These are phyloP conservation scores for Coemansia sp. DNA, from an alignment of 192 early-diverging fungal species.

Conservation along the genomic window DNA sequence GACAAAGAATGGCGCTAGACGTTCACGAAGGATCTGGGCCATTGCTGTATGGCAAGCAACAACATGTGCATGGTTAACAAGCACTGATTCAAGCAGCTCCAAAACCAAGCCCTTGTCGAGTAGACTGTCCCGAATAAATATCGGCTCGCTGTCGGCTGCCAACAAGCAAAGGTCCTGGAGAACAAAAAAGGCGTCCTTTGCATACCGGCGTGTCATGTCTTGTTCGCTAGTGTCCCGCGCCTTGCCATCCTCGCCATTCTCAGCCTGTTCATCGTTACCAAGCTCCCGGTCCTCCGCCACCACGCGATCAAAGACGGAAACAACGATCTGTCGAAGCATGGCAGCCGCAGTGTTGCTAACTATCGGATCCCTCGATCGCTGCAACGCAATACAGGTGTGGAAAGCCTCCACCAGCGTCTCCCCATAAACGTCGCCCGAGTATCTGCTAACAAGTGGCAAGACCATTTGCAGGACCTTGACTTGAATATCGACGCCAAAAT, in stretches of 20 bases:
- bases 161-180: conserved; percentile 89
- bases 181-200: conserved; percentile 83
- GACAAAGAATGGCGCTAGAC: conserved; percentile 86
- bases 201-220: conserved; percentile 57
- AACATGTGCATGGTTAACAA: conserved; percentile 74
- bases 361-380: conserved; percentile 71
- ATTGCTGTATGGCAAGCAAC: conserved; percentile 81
- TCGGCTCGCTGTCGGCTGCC: conserved; percentile 65
- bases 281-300: conserved; percentile 24
- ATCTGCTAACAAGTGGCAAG: conserved; percentile 83
- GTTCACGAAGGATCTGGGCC: conserved; percentile 68
- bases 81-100: conserved; percentile 89
- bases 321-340: conserved; percentile 50
- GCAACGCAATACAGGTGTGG: conserved; percentile 77
- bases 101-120: conserved; percentile 77
- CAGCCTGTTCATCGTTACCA: background rate
- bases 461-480: conserved; percentile 92
- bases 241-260: background rate
- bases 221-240: conserved; percentile 17
- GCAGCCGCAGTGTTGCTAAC: conserved; percentile 51
- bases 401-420: conserved; percentile 83
- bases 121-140: conserved; percentile 57
- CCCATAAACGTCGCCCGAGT: conserved; percentile 70
- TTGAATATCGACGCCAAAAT: conserved; percentile 80
- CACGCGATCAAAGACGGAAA: conserved; percentile 55